Conservation (phyloP, 1,284 basidiomycete species). For the Coniferiporia sulphurascens region DNA sequence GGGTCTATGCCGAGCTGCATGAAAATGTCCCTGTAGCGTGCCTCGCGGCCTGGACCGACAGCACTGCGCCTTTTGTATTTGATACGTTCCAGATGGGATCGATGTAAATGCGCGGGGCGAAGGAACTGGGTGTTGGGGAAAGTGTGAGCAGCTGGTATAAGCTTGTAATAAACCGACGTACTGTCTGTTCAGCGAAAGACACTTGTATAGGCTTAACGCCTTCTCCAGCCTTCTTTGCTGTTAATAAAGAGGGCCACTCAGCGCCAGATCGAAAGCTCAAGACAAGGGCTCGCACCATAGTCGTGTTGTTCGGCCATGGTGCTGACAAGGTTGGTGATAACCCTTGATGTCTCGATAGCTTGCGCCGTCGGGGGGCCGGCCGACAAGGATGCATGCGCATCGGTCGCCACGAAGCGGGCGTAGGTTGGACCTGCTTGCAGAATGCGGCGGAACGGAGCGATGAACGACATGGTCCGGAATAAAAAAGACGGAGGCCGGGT, state of each 20-base stretch:
- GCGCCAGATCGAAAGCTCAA: not conserved
- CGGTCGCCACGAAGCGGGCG: no score
- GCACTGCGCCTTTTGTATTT: constrained; percentile 26
- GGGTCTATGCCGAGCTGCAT: constrained; percentile 65
- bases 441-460: no score
- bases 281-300: not conserved
- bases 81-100: constrained; percentile 22
- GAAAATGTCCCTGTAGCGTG: constrained; percentile 61
- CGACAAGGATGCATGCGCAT: no score
- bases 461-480: no score
- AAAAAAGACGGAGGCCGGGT: no score
- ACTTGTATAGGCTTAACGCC: no score
- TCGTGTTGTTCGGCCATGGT: not conserved
- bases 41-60: constrained; percentile 51
- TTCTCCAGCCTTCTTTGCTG: not conserved
- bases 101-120: constrained; percentile 25
- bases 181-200: not conserved
- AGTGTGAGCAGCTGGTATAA: no score
- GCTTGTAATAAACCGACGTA: not conserved
- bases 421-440: no score
- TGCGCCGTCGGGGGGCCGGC: no score
- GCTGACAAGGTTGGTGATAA: not conserved
- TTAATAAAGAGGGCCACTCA: not conserved
- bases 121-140: constrained; percentile 25
- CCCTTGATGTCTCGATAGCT: not conserved